These are phyloP conservation scores for Rutstroemia sydowiana DNA, from an alignment of 2,329 filamentous ascomycete species.

Conservation along the genomic window DNA sequence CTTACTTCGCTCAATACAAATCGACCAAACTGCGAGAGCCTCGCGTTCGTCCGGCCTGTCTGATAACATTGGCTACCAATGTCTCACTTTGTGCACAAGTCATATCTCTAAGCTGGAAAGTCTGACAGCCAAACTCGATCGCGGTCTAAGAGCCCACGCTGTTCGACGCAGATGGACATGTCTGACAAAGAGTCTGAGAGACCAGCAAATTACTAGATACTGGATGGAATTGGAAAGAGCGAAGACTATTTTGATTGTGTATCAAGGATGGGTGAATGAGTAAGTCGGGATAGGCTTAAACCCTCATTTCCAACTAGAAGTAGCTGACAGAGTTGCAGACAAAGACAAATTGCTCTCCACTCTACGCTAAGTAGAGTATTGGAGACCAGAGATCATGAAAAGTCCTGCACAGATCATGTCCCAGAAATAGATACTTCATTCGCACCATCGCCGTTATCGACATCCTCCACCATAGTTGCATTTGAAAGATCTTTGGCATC, in stretches of 20 bases:
- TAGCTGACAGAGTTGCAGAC: not conserved
- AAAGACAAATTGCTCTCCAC: not conserved
- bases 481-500: not conserved
- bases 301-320: not conserved
- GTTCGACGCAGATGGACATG: constrained; percentile 4
- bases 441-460: not conserved
- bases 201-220: not conserved
- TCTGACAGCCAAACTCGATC: not conserved
- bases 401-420: not conserved
- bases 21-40: not conserved
- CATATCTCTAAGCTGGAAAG: not conserved
- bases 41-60: not conserved
- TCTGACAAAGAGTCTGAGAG: constrained; percentile 4
- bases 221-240: constrained; percentile 4
- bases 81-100: not conserved
- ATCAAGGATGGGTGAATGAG: not conserved
- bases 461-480: not conserved
- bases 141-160: not conserved
- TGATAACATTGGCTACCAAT: not conserved
- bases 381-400: too few species aligned
- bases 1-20: not conserved
- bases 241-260: constrained; percentile 3
- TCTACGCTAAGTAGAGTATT: not conserved
- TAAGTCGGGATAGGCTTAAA: not conserved
- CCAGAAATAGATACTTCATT: not conserved